Conservation (phyloP, 768 basidiomycete species). For the Leccinum longicurvipes region DNA sequence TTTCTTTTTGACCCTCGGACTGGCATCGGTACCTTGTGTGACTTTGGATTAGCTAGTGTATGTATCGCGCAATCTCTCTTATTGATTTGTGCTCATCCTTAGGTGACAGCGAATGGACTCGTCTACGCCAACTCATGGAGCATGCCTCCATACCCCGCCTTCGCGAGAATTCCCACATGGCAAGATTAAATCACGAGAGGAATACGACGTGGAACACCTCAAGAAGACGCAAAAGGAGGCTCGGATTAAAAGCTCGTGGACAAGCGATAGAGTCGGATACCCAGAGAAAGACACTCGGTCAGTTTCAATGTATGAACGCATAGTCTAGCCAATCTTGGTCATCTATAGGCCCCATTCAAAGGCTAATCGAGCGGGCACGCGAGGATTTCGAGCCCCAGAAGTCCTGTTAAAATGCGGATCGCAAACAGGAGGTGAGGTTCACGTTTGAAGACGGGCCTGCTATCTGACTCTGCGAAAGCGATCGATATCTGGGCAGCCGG, state of each 20-base stretch:
- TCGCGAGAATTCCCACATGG: constrained; percentile 69
- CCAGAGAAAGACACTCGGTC: constrained; percentile 73
- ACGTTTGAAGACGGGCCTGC: not conserved
- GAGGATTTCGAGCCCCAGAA: constrained; percentile 96
- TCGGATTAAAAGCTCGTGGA: constrained; percentile 46
- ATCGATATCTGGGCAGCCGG: constrained; percentile 97
- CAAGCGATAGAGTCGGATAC: constrained; percentile 74
- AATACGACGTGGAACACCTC: constrained; percentile 47
- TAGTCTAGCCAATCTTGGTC: not conserved
- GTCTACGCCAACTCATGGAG: constrained; percentile 41
- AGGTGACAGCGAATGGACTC: constrained; percentile 52
- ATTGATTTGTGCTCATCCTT: constrained; percentile 1
- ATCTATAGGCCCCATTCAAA: constrained; percentile 68
- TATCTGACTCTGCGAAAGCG: constrained; percentile 46
- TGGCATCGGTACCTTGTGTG: constrained; percentile 82
- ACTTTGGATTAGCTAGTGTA: constrained; percentile 95
- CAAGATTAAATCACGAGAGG: constrained; percentile 39
- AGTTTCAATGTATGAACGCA: constrained; percentile 3
- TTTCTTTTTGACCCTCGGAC: constrained; percentile 89
- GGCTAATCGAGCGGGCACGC: constrained; percentile 94
- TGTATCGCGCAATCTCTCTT: constrained; percentile 25
- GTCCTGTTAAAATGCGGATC: constrained; percentile 92
- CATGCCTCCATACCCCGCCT: constrained; percentile 78
- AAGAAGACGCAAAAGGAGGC: constrained; percentile 61
- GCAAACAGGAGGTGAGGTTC: constrained; percentile 78